Percentiles rank a stretch among this genome's conserved stretches.
Evolutionary conservation across 805 yeast species (phyloP).

Genomic region (Wickerhamomyces canadensis): DNA sequence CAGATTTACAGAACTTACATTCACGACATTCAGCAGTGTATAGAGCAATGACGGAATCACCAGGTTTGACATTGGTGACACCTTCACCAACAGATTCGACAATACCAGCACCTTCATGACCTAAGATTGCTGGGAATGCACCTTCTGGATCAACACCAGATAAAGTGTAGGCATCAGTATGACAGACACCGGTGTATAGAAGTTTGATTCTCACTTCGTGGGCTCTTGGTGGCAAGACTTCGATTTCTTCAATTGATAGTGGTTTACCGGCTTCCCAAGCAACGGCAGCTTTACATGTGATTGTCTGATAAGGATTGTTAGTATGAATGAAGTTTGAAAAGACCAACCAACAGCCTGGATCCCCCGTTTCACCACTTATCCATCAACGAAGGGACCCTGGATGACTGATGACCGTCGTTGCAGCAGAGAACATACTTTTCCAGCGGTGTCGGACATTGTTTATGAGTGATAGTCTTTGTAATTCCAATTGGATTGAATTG

Average conservation of each 20-base stretch:
- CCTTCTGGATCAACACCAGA: constrained; percentile 97
- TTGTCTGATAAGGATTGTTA: constrained; percentile 31
- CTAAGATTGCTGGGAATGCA: constrained; percentile 85
- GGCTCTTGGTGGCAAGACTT: constrained; percentile 91
- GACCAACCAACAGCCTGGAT: no score
- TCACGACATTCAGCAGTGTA: constrained; percentile 96
- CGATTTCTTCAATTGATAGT: constrained; percentile 76
- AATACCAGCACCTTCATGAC: constrained; percentile 98
- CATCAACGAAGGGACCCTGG: no score
- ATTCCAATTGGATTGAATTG: not conserved
- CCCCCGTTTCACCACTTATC: no score
- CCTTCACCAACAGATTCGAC: constrained; percentile 95
- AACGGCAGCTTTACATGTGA: constrained; percentile 91
- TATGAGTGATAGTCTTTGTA: not conserved
- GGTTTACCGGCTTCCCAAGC: constrained; percentile 95
- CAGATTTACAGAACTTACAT: constrained; percentile 91
- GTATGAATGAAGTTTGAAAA: no score
- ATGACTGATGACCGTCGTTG: no score
- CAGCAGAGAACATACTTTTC: constrained; percentile 1
- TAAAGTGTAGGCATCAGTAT: constrained; percentile 95
- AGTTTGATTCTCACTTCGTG: constrained; percentile 95
- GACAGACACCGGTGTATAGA: constrained; percentile 90
- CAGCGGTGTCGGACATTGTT: constrained; percentile 1
- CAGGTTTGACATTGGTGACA: constrained; percentile 82
- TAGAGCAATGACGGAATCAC: constrained; percentile 89